Base-by-base conservation (phyloP, 202 grass and related monocot species). In the Zoysia matrella region DNA sequence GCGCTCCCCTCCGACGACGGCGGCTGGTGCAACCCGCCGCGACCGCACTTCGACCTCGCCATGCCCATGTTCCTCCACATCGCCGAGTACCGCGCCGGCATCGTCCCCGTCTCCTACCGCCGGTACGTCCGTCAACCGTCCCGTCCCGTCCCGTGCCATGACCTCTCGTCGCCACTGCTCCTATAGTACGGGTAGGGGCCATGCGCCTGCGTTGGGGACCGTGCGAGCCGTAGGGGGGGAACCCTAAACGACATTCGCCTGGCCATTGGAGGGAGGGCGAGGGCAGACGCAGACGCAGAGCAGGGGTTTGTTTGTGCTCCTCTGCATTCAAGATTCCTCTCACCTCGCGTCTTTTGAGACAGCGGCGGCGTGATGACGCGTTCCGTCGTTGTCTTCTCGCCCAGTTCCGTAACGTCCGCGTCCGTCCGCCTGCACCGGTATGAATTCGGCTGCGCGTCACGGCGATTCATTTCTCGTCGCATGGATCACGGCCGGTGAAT, bases 1-100 rank as follows among this genome's bases (percentile, higher is more conserved):
- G 87, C 90, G 1, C 82, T 90, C 2, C 78, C 92, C 8, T 86
- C 81, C 22, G 85, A 95, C 87, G 11, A 92, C 71, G 92, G 92
- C 48, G 92, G 92, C 0, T 95, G 92, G 92, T 95, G 92, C 67
- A 95, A 95, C 71, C 92, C 90, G 0, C 92, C 92, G 0, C 68
- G 89, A 1, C 84, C 80, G 0, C 92, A 94, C 83, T 95, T 95
- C 75, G 92, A 95, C 85, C 88, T 96, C 77, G 90, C 93, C 71
- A 92, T 92, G 85, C 90, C 93, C 86, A 92, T 92, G 86, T 97
- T 92, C 86, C 86, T 89, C 60, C 81, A 89, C 77, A 87, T 97
- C n/a, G 93, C 88, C 0, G 65, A 90, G 86, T 93, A 91, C 84
- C 91, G 90, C 69, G 93, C 93, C 61, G 93, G 93, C 56, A 97